Base-by-base conservation (phyloP, 345 rosid species). In the Citropsis articulata region DNA sequence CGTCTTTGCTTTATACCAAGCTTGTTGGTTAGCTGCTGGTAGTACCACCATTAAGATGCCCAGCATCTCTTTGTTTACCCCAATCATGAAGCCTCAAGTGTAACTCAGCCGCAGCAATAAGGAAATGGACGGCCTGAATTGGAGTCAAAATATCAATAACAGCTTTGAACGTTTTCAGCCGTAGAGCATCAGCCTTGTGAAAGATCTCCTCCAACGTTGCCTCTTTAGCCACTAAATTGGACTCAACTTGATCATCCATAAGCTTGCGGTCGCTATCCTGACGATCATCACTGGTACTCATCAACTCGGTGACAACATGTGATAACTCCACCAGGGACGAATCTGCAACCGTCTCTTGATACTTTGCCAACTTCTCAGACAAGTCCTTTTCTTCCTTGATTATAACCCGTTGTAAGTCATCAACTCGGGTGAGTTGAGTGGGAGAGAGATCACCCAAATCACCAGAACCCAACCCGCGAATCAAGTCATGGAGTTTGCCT, bases 81-180 rank as follows among this genome's bases (percentile, higher is more conserved):
- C 89, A 85, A 0, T 85, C 88, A 21, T 89, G 92, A 68, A 89
- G 22, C 67, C 87, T 80, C 55, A 78, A 77, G 53, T 86, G 88
- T 69, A 87, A 59, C 87, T 89, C 88, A 2, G 89, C 89, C 2
- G 85, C 85, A 27, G 89, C 90, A 38, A 83, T 84, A 74, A 87
- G 66, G 85, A 81, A 86, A 71, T 89, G 90, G n/a, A 84, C 85
- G 9, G 85, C 82, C 71, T 87, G 88, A 12, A 68, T 45, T 30
- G 89, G 85, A 65, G 30, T 82, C 69, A 84, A 59, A 18, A 81
- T 77, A 3, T 77, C 56, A 24, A 85, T 21, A 25, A 86, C 56
- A 7, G 73, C 73, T 67, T 76, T 85, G 33, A 89, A 71, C 10
- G 89, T 85, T 42, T 28, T 77, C n/a, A 84, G 78, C 73, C 91